These are phyloP conservation scores for Rhizopogon vesiculosus DNA, from an alignment of 768 basidiomycete genomes.

Conservation along the genomic window DNA sequence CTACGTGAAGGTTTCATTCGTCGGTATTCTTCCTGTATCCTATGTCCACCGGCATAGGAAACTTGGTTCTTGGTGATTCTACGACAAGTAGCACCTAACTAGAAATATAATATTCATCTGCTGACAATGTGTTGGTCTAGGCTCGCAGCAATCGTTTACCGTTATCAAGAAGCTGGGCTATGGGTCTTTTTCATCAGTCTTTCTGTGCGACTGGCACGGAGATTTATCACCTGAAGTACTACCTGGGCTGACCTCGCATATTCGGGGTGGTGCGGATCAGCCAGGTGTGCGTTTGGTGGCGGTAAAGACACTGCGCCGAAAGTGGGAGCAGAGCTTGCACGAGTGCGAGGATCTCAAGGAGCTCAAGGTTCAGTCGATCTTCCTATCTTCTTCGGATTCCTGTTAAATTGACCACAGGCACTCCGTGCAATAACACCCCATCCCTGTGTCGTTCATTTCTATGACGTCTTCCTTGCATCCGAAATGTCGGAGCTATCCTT, in stretches of 20 bases:
- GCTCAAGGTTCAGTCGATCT: slow-evolving; percentile 60
- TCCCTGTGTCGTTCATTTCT: slow-evolving; percentile 95
- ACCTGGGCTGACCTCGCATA: slow-evolving; percentile 64
- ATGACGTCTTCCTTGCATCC: slow-evolving; percentile 96
- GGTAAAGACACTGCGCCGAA: slow-evolving; percentile 96
- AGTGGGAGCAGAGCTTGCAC: slow-evolving; percentile 97
- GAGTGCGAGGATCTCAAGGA: slow-evolving; percentile 94
- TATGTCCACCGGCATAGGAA: slow-evolving; percentile 62
- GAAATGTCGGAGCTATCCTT: slow-evolving; percentile 95
- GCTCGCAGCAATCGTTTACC: slow-evolving; percentile 83
- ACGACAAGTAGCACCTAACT: slow-evolving; percentile 55
- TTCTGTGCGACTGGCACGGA: slow-evolving; percentile 99
- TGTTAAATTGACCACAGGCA: slow-evolving; percentile 51
- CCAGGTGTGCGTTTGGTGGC: slow-evolving; percentile 91
- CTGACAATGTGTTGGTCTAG: slow-evolving; percentile 35
- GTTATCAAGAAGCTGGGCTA: slow-evolving; percentile 95
- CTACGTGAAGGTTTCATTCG: slow-evolving; percentile 46
- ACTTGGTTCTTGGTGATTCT: slow-evolving; percentile 67
- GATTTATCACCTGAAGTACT: slow-evolving; percentile 49
- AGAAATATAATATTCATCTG: slow-evolving; percentile 2
- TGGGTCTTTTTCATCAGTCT: slow-evolving; percentile 97
- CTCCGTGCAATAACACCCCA: slow-evolving; percentile 91
- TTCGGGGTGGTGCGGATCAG: slow-evolving; percentile 57
- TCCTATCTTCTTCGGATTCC: slow-evolving; percentile 10
- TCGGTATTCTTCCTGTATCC: slow-evolving; percentile 53